These are phyloP conservation scores for Raphanus raphanistrum DNA, from an alignment of 345 rosid species.

Conservation along the genomic window DNA sequence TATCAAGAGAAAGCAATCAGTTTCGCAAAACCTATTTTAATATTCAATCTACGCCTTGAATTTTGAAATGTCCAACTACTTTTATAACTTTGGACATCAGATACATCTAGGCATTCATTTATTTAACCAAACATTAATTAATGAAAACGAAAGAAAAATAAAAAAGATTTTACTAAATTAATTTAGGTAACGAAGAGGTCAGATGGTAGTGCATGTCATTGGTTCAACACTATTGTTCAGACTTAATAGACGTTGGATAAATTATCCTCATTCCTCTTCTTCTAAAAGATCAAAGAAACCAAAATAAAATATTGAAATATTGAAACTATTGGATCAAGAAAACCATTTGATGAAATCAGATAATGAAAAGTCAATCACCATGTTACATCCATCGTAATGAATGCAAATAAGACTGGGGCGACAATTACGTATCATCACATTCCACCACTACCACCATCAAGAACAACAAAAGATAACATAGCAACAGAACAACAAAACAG, in stretches of 20 bases:
- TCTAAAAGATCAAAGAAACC: not conserved
- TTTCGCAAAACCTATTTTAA: constrained; percentile 68
- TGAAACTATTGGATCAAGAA: not conserved
- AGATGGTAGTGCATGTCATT: constrained; percentile 79
- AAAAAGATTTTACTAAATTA: too few species aligned
- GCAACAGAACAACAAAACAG: not conserved
- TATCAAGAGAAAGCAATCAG: constrained; percentile 48
- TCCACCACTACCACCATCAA: not conserved
- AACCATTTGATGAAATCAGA: constrained; percentile 7
- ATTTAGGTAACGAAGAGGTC: constrained; percentile 44
- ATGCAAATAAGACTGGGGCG: constrained; percentile 94
- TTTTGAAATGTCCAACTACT: constrained; percentile 70
- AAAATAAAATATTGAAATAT: not conserved
- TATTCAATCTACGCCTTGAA: constrained; percentile 54
- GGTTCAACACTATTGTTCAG: not conserved
- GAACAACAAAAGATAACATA: not conserved
- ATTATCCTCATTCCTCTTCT: constrained; percentile 59
- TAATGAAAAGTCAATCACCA: constrained; percentile 73
- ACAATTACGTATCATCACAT: constrained; percentile 67
- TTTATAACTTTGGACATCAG: constrained; percentile 56
- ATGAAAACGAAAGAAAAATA: too few species aligned
- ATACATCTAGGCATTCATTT: constrained; percentile 58
- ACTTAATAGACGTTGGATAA: constrained; percentile 54
- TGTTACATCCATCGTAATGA: constrained; percentile 35
- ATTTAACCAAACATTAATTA: not conserved